Evolutionary conservation across 1,284 basidiomycete species (phyloP).

Genomic region (Sphaerobolus stellatus): DNA sequence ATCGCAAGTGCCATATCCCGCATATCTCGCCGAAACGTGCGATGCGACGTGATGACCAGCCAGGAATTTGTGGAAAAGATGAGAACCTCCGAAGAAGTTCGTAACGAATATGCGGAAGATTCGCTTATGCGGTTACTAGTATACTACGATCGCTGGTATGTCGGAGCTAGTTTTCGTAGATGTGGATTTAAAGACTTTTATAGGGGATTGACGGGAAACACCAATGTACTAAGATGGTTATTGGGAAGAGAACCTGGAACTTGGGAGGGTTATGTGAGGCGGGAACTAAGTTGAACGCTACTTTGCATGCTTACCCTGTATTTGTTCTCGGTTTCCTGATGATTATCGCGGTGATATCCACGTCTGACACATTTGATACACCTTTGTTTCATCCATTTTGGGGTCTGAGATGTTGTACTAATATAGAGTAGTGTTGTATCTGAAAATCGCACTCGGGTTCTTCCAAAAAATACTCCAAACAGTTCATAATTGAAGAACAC

Average conservation of each 20-base stretch:
- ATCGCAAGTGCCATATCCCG: conserved; percentile 24
- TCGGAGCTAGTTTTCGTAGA: background rate
- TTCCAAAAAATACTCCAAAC: too few species aligned
- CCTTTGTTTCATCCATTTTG: too few species aligned
- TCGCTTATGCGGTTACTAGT: conserved; percentile 30
- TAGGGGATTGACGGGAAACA: conserved; percentile 35
- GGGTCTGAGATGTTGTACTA: too few species aligned
- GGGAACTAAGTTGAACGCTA: too few species aligned
- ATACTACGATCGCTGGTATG: conserved; percentile 32
- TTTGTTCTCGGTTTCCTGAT: too few species aligned
- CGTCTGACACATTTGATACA: too few species aligned
- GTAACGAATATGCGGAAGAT: conserved; percentile 22
- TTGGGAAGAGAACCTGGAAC: conserved; percentile 31
- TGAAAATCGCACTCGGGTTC: too few species aligned
- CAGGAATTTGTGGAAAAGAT: background rate
- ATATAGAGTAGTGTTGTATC: too few species aligned
- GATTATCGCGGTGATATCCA: too few species aligned
- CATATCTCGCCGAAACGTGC: conserved; percentile 18
- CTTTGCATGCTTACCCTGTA: too few species aligned
- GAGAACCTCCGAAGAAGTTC: conserved; percentile 10
- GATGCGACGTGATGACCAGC: conserved; percentile 1
- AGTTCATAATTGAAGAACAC: too few species aligned
- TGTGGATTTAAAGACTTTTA: background rate
- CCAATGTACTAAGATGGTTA: conserved; percentile 31
- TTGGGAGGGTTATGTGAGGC: conserved; percentile 1